Percentiles rank a stretch among this genome's conserved stretches.
phyloP scores from a whole-genome alignment of 495 filamentous ascomycete genomes.

The Talaromyces ruber region DNA sequence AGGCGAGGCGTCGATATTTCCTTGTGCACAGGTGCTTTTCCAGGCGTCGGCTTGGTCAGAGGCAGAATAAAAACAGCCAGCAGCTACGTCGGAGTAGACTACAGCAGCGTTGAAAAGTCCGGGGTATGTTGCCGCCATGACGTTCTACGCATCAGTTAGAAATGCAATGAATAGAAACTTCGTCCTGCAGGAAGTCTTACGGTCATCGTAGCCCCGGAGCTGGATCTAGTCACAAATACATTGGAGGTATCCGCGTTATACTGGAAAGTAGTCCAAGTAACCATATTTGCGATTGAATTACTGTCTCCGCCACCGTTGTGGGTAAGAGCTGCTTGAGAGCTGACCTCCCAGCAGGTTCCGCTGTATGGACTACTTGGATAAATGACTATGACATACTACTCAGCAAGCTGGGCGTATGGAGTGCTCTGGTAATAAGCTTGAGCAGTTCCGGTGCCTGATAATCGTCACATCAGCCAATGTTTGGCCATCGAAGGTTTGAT shows the following conservation, averaged over 20 bases:
- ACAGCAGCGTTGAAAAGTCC: conserved; percentile 46
- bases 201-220: conserved; percentile 52
- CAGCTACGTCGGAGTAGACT: conserved; percentile 51
- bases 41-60: conserved; percentile 33
- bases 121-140: conserved; percentile 47
- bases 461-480: neutral
- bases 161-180: neutral
- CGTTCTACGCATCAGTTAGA: conserved; percentile 23
- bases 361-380: conserved; percentile 37
- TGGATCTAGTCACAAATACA: conserved; percentile 44
- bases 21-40: conserved; percentile 46
- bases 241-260: conserved; percentile 37
- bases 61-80: conserved; percentile 46
- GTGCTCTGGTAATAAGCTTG: conserved; percentile 15
- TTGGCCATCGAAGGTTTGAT: neutral
- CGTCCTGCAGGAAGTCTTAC: conserved; percentile 7
- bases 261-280: conserved; percentile 38
- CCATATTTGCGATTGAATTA: conserved; percentile 46
- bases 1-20: conserved; percentile 30
- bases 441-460: conserved; percentile 15
- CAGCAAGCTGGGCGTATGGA: conserved; percentile 23
- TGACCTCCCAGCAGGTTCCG: conserved; percentile 50
- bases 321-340: conserved; percentile 35
- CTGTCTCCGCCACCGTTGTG: conserved; percentile 45
- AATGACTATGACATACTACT: conserved; percentile 43